phyloP scores from a whole-genome alignment of 371 early-diverging fungal genomes.

The Mucor irregularis region DNA sequence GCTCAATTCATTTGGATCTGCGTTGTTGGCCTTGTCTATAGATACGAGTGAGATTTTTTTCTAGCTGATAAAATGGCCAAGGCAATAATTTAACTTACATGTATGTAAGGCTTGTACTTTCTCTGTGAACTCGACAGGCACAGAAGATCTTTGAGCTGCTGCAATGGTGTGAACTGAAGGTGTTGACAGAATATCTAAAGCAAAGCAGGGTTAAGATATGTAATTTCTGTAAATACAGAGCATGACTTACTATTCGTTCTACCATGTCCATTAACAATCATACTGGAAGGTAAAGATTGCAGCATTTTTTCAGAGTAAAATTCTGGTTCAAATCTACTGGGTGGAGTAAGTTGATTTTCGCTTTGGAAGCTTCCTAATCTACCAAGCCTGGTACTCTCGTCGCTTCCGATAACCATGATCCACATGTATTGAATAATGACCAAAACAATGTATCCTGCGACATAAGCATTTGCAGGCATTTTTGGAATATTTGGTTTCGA shows the following conservation, averaged over 20 bases:
- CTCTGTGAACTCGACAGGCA: constrained; percentile 26
- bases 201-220: no score
- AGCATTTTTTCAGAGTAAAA: constrained; percentile 5
- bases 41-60: background rate
- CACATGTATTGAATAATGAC: constrained; percentile 40
- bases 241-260: background rate
- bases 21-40: constrained; percentile 75
- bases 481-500: constrained; percentile 21
- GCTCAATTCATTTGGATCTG: constrained; percentile 84
- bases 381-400: constrained; percentile 32
- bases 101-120: constrained; percentile 28
- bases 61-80: constrained; percentile 7
- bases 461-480: constrained; percentile 32
- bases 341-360: background rate
- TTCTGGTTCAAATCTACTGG: constrained; percentile 6
- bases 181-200: background rate
- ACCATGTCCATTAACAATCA: background rate
- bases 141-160: background rate
- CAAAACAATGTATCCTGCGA: constrained; percentile 39
- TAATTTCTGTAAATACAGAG: no score
- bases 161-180: constrained; percentile 1
- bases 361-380: background rate
- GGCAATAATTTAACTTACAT: constrained; percentile 43
- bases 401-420: constrained; percentile 42
- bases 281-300: background rate